Evolutionary conservation across 202 grass and related monocot species (phyloP).

Genomic region (Saccharum hybrid): DNA sequence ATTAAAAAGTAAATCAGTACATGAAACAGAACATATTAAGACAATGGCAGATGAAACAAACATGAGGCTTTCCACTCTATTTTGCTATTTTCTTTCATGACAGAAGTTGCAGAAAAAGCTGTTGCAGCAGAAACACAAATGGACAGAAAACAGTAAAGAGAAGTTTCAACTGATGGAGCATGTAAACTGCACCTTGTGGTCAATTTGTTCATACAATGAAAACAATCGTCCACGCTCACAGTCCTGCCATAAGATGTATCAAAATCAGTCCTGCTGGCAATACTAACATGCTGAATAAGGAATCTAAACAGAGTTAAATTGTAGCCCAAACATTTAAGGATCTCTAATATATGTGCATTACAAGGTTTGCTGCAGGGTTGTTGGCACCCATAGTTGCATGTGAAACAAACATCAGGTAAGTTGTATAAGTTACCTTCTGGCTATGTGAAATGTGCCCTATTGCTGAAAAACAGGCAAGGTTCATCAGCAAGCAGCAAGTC

Average conservation of each 20-base stretch:
- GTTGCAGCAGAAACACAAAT: conserved; percentile 13
- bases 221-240: conserved; percentile 64
- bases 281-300: background rate
- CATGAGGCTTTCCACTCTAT: background rate
- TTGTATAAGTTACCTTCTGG: conserved; percentile 61
- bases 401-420: conserved; percentile 3
- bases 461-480: conserved; percentile 54
- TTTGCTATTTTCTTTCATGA: conserved; percentile 21
- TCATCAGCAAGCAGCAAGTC: conserved; percentile 41
- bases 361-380: background rate
- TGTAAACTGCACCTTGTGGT: conserved; percentile 65
- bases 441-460: conserved; percentile 77
- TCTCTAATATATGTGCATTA: background rate
- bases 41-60: background rate
- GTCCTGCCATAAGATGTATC: conserved; percentile 49
- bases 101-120: background rate
- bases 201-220: conserved; percentile 82
- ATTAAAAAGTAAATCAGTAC: background rate
- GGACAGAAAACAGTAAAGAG: background rate
- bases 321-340: background rate
- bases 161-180: conserved; percentile 29
- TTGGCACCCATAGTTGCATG: background rate
- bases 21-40: background rate
- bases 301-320: background rate
- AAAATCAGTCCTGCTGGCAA: background rate